Conservation (phyloP, 2,329 filamentous ascomycete genomes). For the Aureobasidium namibiae region DNA sequence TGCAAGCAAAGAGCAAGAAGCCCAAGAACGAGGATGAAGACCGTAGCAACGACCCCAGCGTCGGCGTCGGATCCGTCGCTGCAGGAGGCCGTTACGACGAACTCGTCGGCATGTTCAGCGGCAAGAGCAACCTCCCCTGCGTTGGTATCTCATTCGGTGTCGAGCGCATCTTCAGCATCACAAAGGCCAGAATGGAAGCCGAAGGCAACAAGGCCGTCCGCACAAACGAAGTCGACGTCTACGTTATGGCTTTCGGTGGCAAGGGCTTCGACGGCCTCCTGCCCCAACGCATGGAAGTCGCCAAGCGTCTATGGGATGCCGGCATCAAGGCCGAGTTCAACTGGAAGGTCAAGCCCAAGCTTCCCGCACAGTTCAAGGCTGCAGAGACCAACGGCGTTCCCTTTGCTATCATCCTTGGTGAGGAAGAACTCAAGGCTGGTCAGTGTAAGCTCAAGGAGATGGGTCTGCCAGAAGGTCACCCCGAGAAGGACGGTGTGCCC, state of each 20-base stretch:
- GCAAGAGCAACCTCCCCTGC: constrained; percentile 69
- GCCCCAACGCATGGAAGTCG: constrained; percentile 75
- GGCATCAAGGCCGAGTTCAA: constrained; percentile 87
- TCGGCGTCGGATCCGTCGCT: constrained; percentile 80
- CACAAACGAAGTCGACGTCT: constrained; percentile 76
- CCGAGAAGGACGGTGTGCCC: constrained; percentile 80
- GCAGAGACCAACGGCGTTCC: constrained; percentile 74
- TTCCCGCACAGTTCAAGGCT: constrained; percentile 83
- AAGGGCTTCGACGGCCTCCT: constrained; percentile 75
- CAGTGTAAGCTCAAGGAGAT: constrained; percentile 85
- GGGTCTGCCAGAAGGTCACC: constrained; percentile 70
- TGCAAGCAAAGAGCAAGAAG: constrained; percentile 42
- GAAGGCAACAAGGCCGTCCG: constrained; percentile 50
- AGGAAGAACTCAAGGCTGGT: constrained; percentile 76
- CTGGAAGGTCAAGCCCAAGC: constrained; percentile 84
- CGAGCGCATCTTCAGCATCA: constrained; percentile 90
- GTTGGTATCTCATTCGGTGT: constrained; percentile 90
- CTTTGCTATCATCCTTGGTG: constrained; percentile 80
- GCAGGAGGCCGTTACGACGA: constrained; percentile 89
- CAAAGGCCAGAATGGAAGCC: constrained; percentile 64
- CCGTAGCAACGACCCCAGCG: constrained; percentile 66
- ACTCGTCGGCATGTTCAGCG: constrained; percentile 87
- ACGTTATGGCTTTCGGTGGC: constrained; percentile 88
- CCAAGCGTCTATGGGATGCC: constrained; percentile 70
- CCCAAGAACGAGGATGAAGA: constrained; percentile 51